These are phyloP conservation scores for Hysterium pulicare DNA, from an alignment of 2,329 filamentous ascomycete genomes.

Conservation along the genomic window DNA sequence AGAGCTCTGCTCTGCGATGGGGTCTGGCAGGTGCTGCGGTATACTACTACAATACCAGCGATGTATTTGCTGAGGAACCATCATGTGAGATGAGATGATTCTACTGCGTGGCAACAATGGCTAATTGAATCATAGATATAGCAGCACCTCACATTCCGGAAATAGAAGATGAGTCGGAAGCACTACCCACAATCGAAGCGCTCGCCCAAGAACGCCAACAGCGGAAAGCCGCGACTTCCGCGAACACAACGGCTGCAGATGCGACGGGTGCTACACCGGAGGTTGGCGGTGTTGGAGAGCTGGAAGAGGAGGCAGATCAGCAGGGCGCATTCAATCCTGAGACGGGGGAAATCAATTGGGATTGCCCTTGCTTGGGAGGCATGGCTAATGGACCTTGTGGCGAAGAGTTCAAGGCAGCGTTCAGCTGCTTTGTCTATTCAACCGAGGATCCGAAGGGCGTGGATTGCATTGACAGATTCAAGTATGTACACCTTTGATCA, in stretches of 20 bases:
- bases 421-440: conserved; percentile 98
- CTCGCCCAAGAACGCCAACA: conserved; percentile 42
- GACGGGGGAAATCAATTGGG: conserved; percentile 99
- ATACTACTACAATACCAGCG: conserved; percentile 93
- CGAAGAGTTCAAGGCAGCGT: conserved; percentile 90
- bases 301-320: conserved; percentile 79
- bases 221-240: conserved; percentile 28
- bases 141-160: conserved; percentile 34
- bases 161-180: conserved; percentile 40
- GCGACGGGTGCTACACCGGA: conserved; percentile 21
- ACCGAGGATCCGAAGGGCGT: conserved; percentile 94
- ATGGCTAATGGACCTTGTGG: conserved; percentile 97
- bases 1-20: conserved; percentile 70
- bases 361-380: conserved; percentile 93
- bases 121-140: conserved; percentile 17
- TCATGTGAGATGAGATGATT: conserved; percentile 54
- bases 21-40: conserved; percentile 71
- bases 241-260: conserved; percentile 13
- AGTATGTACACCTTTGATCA: conserved; percentile 56
- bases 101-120: conserved; percentile 4
- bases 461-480: conserved; percentile 96
- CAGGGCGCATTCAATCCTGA: conserved; percentile 97
- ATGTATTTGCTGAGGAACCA: conserved; percentile 80
- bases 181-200: conserved; percentile 44
- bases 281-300: conserved; percentile 46